Conservation (phyloP, 208 protist genomes). For the Wallacemonas collosoma region DNA sequence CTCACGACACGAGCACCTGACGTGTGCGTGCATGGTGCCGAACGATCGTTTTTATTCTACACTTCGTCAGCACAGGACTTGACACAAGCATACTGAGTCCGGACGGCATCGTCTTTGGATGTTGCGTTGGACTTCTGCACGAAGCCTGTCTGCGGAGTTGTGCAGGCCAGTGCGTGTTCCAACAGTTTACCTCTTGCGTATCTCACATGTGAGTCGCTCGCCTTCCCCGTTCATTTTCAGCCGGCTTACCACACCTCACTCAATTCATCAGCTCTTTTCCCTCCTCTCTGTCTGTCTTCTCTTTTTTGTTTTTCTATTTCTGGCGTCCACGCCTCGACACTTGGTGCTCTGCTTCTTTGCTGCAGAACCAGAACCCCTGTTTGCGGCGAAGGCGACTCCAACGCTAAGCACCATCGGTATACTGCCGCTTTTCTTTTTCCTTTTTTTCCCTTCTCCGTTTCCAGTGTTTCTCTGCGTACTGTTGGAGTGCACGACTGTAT, state of each 20-base stretch:
- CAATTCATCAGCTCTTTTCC: not conserved
- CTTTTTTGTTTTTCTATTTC: constrained; percentile 9
- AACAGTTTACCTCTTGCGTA: not conserved
- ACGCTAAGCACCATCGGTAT: not conserved
- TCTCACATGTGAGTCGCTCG: not conserved
- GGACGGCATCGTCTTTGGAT: too few relatives aligned
- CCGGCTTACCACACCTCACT: too few relatives aligned
- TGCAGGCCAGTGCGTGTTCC: too few relatives aligned
- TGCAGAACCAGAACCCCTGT: not conserved
- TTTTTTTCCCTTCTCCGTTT: constrained; percentile 18
- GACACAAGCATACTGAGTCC: too few relatives aligned
- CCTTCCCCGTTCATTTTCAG: not conserved
- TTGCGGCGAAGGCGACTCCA: not conserved
- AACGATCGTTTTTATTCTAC: too few relatives aligned
- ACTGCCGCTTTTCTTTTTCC: constrained; percentile 2
- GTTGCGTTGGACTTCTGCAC: too few relatives aligned
- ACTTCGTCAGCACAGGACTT: too few relatives aligned
- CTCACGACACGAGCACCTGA: too few relatives aligned
- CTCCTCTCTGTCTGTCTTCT: not conserved
- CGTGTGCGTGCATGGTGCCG: too few relatives aligned
- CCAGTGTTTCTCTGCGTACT: not conserved
- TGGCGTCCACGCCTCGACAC: not conserved
- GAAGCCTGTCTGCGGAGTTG: too few relatives aligned
- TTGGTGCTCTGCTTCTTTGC: not conserved
- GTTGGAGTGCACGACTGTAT: not conserved